A percentile compares a stretch with the other conserved stretches of the same genome.
These are phyloP conservation scores for Aphanomyces invadans DNA, from an alignment of 352 stramenopile genomes.

Conservation along the genomic window DNA sequence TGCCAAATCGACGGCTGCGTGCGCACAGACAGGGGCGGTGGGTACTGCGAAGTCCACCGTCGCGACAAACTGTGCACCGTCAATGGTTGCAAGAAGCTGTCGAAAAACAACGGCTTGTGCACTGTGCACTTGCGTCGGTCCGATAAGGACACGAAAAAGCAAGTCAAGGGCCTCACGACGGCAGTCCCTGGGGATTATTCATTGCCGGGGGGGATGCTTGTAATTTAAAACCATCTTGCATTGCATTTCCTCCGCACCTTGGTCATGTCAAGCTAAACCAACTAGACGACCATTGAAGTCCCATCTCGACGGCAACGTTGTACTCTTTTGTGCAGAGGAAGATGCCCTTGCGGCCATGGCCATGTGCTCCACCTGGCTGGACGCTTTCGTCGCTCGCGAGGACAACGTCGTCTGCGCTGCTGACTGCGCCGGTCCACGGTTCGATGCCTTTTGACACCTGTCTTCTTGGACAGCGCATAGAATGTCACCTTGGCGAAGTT, in stretches of 20 bases:
- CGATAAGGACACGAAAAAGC: slow-evolving; percentile 9
- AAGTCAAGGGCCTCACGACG: too few relatives aligned
- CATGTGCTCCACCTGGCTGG: too few relatives aligned
- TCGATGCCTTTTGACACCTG: background rate
- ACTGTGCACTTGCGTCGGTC: slow-evolving; percentile 80
- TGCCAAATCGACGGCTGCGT: slow-evolving; percentile 80
- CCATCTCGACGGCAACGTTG: background rate
- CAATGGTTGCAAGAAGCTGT: slow-evolving; percentile 82
- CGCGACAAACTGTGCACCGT: slow-evolving; percentile 73
- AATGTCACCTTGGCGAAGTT: slow-evolving; percentile 18
- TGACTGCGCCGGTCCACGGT: background rate
- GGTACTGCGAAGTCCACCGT: slow-evolving; percentile 81
- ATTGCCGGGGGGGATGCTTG: background rate
- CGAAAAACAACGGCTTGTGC: slow-evolving; percentile 81
- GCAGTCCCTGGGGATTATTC: too few relatives aligned
- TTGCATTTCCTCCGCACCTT: background rate
- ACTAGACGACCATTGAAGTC: slow-evolving; percentile 10
- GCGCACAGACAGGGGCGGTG: slow-evolving; percentile 69
- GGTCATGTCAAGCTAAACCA: background rate
- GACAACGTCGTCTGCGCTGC: background rate
- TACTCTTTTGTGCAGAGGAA: too few relatives aligned
- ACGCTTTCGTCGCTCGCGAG: background rate
- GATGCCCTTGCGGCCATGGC: too few relatives aligned
- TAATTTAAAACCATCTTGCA: background rate
- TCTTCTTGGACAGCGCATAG: slow-evolving; percentile 10